Evolutionary conservation across 345 rosid genomes (phyloP), one percentile per base, ranked within the genome.

Genomic region (Eutrema yunnanense): DNA sequence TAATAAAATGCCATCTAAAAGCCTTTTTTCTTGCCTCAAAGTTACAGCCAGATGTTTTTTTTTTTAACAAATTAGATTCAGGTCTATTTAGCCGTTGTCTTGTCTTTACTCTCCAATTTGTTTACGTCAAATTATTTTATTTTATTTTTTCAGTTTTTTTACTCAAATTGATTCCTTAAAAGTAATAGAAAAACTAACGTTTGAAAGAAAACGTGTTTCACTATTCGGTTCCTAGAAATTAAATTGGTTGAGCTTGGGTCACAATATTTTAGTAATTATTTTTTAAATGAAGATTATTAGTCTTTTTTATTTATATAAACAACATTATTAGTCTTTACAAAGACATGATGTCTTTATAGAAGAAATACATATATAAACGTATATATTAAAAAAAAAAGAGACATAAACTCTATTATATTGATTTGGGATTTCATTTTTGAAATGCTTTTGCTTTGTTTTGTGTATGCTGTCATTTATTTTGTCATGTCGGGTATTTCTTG

Each of bases 1-100:
- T 76, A 63, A 63, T 54, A 38, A 70, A 48, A 63, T 70, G 79
- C 58, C 69, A 68, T 36, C 47, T 62, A 66, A 51, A 65, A 65
- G 46, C 43, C n/a, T 51, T 46, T 65, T 6, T 56, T 54, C 42
- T 62, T 41, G 80, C 80, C 71, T 76, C 80, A 76, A 76, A 76
- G 75, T 76, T 76, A 76, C 75, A 76, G 72, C 80, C 80, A 70
- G 67, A 64, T 76, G 55, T 62, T 62, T 43, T 43, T 19, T 19
- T 19, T 16, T 75, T 33, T 36, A 68, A 69, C 9, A 43, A n/a
- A 9, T 50, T 59, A 60, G 68, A 67, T 67, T 60, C 73, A 53
- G 52, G 55, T 54, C 69, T 74, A 60, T 34, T 51, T 60, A 67
- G 73, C 73, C 73, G 48, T 59, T 65, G 16, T 51, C 56, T 52